phyloP scores from a whole-genome alignment of 495 filamentous ascomycete genomes.

The Eremomyces bilateralis region DNA sequence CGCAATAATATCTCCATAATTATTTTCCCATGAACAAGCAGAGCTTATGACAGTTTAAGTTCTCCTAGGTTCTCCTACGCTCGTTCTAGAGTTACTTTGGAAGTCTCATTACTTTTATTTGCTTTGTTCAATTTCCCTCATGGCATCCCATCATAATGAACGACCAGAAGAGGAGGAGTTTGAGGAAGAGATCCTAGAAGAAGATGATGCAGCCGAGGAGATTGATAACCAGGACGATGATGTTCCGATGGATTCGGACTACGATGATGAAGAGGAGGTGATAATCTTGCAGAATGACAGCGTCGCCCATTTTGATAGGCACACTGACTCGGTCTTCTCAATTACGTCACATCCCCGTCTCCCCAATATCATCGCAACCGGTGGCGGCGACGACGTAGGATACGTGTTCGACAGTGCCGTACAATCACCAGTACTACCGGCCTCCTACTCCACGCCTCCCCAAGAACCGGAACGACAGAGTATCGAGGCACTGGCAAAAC shows the following conservation, averaged over 20 bases:
- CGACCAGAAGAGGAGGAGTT: constrained; percentile 14
- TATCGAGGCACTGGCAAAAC: constrained; percentile 37
- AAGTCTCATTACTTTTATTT: no score
- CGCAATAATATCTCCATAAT: no score
- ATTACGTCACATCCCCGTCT: constrained; percentile 77
- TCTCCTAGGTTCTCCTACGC: no score
- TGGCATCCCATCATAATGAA: constrained; percentile 1
- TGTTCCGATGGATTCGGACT: constrained; percentile 30
- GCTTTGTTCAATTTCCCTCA: no score
- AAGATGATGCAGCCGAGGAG: constrained; percentile 20
- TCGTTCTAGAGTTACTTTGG: no score
- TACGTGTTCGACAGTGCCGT: constrained; percentile 58
- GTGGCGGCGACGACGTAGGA: constrained; percentile 62
- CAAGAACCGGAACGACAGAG: constrained; percentile 27
- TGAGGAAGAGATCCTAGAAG: constrained; percentile 20
- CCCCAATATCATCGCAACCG: constrained; percentile 62
- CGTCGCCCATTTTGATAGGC: constrained; percentile 69
- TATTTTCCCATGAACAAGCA: no score
- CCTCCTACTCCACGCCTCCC: constrained; percentile 47
- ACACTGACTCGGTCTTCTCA: constrained; percentile 76
- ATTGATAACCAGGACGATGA: constrained; percentile 20
- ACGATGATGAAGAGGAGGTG: constrained; percentile 46
- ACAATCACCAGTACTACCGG: constrained; percentile 42
- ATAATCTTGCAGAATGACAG: constrained; percentile 76
- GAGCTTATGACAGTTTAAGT: no score